Evolutionary conservation across 2,329 filamentous ascomycete species (phyloP), one percentile per base, ranked within the genome.

Genomic region (Teratosphaeriaceae sp.): DNA sequence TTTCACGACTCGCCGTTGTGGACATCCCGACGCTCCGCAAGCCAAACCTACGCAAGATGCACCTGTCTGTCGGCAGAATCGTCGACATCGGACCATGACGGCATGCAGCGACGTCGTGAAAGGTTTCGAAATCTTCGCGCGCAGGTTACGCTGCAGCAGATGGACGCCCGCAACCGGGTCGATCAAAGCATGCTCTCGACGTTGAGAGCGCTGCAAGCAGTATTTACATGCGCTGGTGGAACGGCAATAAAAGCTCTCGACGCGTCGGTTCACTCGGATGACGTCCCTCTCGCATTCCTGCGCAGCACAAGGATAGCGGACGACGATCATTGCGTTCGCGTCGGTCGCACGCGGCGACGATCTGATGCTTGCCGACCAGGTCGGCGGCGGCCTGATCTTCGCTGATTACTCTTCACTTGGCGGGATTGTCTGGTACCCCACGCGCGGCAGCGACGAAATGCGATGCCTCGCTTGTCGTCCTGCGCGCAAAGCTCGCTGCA

Each of bases 1-100:
- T 19, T 6, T 9, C n/a, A 33, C n/a, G 29, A 33, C 15, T 18
- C 9, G 11, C 31, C 18, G 15, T 6, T 15, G 31, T 34, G 31
- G 31, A 34, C 31, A 15, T 34, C 31, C 27, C 31, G 31, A 34
- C 31, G n/a, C 20, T 13, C 31, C 31, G 31, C 31, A 18, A 34
- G 18, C 27, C 27, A 31, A 31, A 34, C 15, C 15, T 19, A 34
- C 31, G 5, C 31, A 34, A 15, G 31, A 34, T n/a, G 31, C 31
- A 18, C 20, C 15, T 8, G n/a, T 34, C 31, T 34, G 24, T 27
- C 24, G 24, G 24, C 24, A 27, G 24, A 19, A 6, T 34, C 12
- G 15, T 34, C 18, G 15, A 13, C 8, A 13, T 27, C 13, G 24
- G 24, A 27, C 24, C 24, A 8, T 27, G 24, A n/a, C n/a, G n/a